Evolutionary conservation across 169 alveolate genomes (phyloP), one percentile per base, ranked within the genome.

Genomic region (Plasmodium blacklocki): DNA sequence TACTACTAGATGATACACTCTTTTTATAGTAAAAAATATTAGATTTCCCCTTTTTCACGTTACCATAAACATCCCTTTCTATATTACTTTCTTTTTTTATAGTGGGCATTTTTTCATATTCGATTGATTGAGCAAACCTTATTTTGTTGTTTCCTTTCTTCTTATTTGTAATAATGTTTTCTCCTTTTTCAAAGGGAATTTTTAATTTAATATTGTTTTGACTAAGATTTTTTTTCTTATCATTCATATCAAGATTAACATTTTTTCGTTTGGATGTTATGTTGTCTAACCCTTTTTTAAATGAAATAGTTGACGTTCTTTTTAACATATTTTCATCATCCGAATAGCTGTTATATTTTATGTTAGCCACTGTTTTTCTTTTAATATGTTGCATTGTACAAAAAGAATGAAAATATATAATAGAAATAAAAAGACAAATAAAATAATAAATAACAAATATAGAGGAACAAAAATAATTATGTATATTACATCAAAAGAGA

Each of bases 351-450:
- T 26, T 56, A 66, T 50, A 74, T 59, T 68, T 66, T 9, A 39
- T 50, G 26, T 43, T 74, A 60, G 72, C 88, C 8, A 59, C 23
- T n/a, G 88, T 74, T 74, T 62, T 74, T 32, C 88, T 63, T 54
- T 74, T 74, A 19, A 54, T 29, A 54, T 74, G 45, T 21, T 62
- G 29, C 88, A 74, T 74, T 54, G 67, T 18, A 18, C n/a, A 74
- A 21, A 54, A 62, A 39, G 47, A 39, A 5, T 39, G 47, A 39
- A 39, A 39, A 39, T 39, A 39, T 39, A 39, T 39, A 39, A 39
- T 39, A 39, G 5, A 39, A 39, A 39, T 73, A 26, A 56, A 49
- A n/a, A 23, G 52, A 49, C 8, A 6, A 15, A 15, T 26, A 43
- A 39, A 26, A 26, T 26, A 2, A 26, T 26, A 2, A 26, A 26